Evolutionary conservation across 768 basidiomycete species (phyloP), one percentile per base, ranked within the genome.

Genomic region (Suillus subaureus): DNA sequence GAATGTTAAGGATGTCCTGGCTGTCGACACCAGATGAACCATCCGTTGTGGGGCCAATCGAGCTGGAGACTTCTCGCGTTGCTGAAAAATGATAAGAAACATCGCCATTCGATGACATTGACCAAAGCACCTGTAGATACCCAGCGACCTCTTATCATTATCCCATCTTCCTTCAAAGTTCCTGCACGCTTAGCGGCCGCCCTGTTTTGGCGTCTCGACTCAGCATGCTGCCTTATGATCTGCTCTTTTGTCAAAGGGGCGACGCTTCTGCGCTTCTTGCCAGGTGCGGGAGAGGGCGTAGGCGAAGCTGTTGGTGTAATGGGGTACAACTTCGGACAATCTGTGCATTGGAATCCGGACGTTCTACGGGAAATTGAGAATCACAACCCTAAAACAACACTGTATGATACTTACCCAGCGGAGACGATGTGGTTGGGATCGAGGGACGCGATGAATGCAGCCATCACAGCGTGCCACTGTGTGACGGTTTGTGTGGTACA

Each of bases 11-110:
- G 61, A 91, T 87, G 67, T 90, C 89, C 69, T 88, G 84, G 62
- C 83, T 85, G 72, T 91, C 89, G 23, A 90, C 87, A 42, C 89
- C 89, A 40, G 79, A 77, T n/a, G 86, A 81, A 1, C 90, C 89
- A 71, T 91, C 85, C 65, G 84, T 87, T 35, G 80, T 79, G 28
- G 89, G 70, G 31, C 86, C 86, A 33, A 83, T 74, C 57, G 78
- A 71, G 56, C 65, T 87, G 84, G 43, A 83, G 81, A 67, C 75
- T 79, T 49, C 82, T 70, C 78, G 82, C 43, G 86, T 83, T 67
- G 77, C 84, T 86, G 70, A 56, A 61, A 47, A 55, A 64, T 35
- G 43, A 42, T 55, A 62, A 67, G 57, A 57, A 62, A 68, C 55
- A 37, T 18, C 1, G 6, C 39, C 64, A 33, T 57, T 61, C 33